Conservation (phyloP, 768 basidiomycete species). For the Cubamyces sp. region DNA sequence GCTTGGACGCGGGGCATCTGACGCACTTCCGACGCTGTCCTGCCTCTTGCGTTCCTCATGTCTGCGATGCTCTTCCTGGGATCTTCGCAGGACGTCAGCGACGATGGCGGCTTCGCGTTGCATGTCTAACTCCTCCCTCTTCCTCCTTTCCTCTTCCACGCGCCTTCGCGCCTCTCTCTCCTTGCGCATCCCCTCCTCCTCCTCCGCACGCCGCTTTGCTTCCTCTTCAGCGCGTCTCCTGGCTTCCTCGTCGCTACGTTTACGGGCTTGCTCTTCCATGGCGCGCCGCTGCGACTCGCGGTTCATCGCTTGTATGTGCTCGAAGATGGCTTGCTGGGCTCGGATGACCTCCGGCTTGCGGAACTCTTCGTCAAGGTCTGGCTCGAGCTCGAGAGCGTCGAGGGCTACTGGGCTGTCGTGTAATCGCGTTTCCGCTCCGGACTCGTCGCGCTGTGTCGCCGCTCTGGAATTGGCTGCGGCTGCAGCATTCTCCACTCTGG, state of each 20-base stretch:
- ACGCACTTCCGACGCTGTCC: constrained; percentile 31
- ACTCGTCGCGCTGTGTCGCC: neutral
- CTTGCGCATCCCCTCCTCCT: constrained; percentile 1
- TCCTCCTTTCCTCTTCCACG: constrained; percentile 19
- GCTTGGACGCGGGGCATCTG: constrained; percentile 23
- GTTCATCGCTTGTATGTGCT: constrained; percentile 15
- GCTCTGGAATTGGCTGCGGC: neutral
- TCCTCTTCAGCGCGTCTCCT: constrained; percentile 15
- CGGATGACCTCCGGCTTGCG: constrained; percentile 8
- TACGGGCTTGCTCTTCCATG: constrained; percentile 5
- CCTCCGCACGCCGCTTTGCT: constrained; percentile 2
- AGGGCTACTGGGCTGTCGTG: neutral
- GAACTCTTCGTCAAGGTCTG: constrained; percentile 4
- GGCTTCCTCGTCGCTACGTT: constrained; percentile 16
- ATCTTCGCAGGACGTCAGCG: constrained; percentile 35
- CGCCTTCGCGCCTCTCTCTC: constrained; percentile 15
- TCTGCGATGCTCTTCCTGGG: constrained; percentile 41
- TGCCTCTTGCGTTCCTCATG: constrained; percentile 23
- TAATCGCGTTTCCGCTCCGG: neutral
- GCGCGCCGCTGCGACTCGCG: constrained; percentile 8
- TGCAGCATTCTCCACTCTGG: neutral
- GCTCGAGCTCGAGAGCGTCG: neutral
- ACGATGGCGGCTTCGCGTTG: constrained; percentile 35
- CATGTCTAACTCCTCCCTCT: constrained; percentile 22
- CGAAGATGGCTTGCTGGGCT: constrained; percentile 15